Percentiles rank a stretch among this genome's conserved stretches.
Conservation (phyloP, 148 eudicot species). For the Camellia sinensis region DNA sequence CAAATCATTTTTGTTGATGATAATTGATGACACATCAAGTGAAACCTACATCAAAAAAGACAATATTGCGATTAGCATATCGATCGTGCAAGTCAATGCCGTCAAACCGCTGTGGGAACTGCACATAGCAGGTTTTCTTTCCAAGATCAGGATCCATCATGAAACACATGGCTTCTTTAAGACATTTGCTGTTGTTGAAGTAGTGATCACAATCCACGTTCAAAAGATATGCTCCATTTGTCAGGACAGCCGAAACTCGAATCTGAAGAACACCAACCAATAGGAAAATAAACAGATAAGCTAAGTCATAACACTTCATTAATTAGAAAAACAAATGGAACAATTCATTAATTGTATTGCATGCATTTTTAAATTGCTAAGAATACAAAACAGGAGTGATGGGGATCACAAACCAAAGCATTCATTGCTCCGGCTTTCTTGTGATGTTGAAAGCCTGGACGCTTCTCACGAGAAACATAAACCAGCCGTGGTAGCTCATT, state of each 20-base stretch:
- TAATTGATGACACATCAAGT: neutral
- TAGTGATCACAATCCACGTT: conserved; percentile 30
- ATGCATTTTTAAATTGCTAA: neutral
- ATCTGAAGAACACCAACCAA: conserved; percentile 10
- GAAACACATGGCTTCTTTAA: conserved; percentile 33
- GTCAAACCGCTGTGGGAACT: conserved; percentile 28
- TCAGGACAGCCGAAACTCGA: conserved; percentile 27
- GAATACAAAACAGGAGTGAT: neutral
- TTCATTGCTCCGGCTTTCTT: conserved; percentile 81
- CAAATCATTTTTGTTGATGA: neutral
- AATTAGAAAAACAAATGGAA: neutral
- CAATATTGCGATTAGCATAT: conserved; percentile 28
- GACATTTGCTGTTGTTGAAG: conserved; percentile 28
- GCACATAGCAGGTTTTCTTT: conserved; percentile 24
- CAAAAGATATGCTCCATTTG: conserved; percentile 23
- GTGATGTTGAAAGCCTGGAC: conserved; percentile 76
- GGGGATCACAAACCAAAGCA: conserved; percentile 50
- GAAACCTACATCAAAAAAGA: conserved; percentile 28
- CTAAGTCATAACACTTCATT: neutral
- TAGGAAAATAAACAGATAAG: neutral
- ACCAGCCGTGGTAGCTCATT: conserved; percentile 64
- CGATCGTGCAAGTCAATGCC: conserved; percentile 29
- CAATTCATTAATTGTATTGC: no score
- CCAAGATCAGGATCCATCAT: conserved; percentile 29
- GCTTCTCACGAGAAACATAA: conserved; percentile 75